Evolutionary conservation across 805 yeast species (phyloP), one percentile per base, ranked within the genome.

Genomic region (Wickerhamomyces subpelliculosus): DNA sequence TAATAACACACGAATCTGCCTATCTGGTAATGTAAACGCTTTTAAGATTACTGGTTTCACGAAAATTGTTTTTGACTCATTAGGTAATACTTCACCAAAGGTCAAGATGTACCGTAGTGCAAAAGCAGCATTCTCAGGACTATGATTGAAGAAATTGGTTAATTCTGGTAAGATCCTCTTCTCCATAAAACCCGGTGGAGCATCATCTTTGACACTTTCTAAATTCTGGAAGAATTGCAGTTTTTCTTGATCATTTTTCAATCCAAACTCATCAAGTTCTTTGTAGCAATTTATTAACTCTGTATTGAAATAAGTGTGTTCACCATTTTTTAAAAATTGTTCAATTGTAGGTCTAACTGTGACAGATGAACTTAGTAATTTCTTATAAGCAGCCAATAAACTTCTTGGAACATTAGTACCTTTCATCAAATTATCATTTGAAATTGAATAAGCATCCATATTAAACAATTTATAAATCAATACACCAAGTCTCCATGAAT

Each of bases 1-100:
- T 22, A 93, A 61, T n/a, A 80, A 67, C 49, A 87, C 68, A 39
- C 97, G 67, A 4, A 87, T 68, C 1, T 88, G 77, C 44, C 97
- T 70, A 58, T 90, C 96, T 11, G 82, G 73, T 16, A 79, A 61
- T 2, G 73, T 52, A 52, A 78, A 89, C 19, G 83, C 70, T 29
- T 70, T 64, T 26, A 84, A 65, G n/a, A 88, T 67, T 0, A 78
- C 62, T 1, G 90, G 88, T 42, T 78, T 76, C 9, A 80, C 62
- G 10, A 57, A 34, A 33, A 57, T 57, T 34, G 63, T 53, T 47
- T 73, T 73, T 28, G 55, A 58, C n/a, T 48, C 60, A 45, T 37
- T 58, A 57, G 64, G 47, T 12, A 54, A 40, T 44, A 38, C 61
- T 40, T 51, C 62, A 9, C 55, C 52, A 36, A 55, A 58, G 30